Percentiles rank a stretch among this genome's conserved stretches.
Conservation (phyloP, 352 stramenopile genomes). For the Thalassiosira hispida region DNA sequence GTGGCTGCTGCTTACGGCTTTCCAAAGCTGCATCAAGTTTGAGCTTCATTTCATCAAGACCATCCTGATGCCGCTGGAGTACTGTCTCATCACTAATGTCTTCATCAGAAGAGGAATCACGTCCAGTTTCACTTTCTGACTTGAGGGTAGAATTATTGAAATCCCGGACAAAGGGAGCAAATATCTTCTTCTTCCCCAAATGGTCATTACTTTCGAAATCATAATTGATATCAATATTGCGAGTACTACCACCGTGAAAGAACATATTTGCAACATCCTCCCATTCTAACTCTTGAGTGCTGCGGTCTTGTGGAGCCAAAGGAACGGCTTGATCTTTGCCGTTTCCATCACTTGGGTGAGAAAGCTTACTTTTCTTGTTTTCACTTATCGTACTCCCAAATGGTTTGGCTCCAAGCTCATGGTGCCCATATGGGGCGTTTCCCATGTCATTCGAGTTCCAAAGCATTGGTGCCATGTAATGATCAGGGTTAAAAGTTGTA, state of each 20-base stretch:
- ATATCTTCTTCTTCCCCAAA: constrained; percentile 59
- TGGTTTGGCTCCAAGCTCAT: constrained; percentile 29
- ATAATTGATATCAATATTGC: constrained; percentile 44
- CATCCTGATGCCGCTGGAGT: constrained; percentile 65
- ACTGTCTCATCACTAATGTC: constrained; percentile 75
- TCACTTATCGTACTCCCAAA: constrained; percentile 12
- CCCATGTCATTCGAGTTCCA: constrained; percentile 58
- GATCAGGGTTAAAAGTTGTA: constrained; percentile 66
- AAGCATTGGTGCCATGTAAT: constrained; percentile 62
- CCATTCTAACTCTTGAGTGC: constrained; percentile 77
- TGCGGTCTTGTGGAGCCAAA: constrained; percentile 35
- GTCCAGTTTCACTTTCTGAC: constrained; percentile 42
- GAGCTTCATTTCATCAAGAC: constrained; percentile 79
- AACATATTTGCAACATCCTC: constrained; percentile 77
- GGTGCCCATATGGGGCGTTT: constrained; percentile 71
- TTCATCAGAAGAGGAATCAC: constrained; percentile 58
- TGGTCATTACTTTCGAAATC: constrained; percentile 28
- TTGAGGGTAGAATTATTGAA: constrained; percentile 45
- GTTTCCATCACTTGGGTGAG: not conserved
- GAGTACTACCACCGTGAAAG: constrained; percentile 48
- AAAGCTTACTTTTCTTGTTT: constrained; percentile 10
- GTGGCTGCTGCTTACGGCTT: constrained; percentile 36
- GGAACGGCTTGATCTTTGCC: not conserved
- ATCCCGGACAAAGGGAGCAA: constrained; percentile 68
- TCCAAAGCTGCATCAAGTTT: constrained; percentile 69